These are phyloP conservation scores for Starmerella asiatica DNA, from an alignment of 805 yeast genomes.

Conservation along the genomic window DNA sequence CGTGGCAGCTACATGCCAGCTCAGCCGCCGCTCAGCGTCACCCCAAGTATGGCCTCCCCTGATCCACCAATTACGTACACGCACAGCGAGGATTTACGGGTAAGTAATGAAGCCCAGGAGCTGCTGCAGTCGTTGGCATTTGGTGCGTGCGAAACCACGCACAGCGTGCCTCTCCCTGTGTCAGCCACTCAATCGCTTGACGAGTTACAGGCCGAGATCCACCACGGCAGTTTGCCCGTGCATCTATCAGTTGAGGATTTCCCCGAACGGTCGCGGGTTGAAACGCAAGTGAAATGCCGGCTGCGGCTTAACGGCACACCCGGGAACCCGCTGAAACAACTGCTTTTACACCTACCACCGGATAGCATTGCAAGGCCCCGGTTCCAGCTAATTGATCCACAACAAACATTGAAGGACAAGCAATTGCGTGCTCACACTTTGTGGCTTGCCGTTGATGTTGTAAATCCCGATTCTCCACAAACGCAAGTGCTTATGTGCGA, in stretches of 20 bases:
- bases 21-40: not conserved
- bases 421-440: conserved; percentile 15
- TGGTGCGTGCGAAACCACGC: conserved; percentile 15
- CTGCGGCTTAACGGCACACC: conserved; percentile 34
- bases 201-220: conserved; percentile 6
- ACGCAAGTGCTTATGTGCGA: conserved; percentile 65
- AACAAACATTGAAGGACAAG: conserved; percentile 19
- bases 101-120: conserved; percentile 11
- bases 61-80: not conserved
- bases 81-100: not conserved
- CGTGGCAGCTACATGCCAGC: not conserved
- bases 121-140: conserved; percentile 15
- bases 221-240: not conserved
- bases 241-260: conserved; percentile 31
- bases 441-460: conserved; percentile 63
- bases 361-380: conserved; percentile 82
- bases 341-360: conserved; percentile 64
- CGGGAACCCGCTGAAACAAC: conserved; percentile 48
- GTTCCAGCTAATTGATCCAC: conserved; percentile 40
- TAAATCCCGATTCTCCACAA: conserved; percentile 35
- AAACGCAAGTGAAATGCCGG: conserved; percentile 78
- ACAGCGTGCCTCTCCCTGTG: conserved; percentile 5
- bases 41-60: not conserved
- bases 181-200: conserved; percentile 9
- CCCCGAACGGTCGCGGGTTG: conserved; percentile 80